phyloP scores from a whole-genome alignment of 2,329 filamentous ascomycete species.

The Albifimbria verrucaria region DNA sequence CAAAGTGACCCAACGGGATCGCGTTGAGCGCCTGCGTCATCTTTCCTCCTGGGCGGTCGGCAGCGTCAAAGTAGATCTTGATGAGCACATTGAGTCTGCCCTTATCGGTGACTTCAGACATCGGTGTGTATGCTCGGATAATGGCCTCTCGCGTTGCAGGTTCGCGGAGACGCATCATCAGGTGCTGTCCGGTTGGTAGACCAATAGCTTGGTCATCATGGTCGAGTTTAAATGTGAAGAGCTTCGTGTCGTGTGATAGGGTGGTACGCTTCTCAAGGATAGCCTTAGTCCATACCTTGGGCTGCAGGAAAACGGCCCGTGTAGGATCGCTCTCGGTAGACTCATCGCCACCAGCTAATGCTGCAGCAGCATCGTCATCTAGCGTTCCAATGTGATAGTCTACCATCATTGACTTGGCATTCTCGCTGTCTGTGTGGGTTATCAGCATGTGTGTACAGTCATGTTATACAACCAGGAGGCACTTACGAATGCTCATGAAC shows the following conservation, averaged over 20 bases:
- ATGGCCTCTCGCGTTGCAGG: conserved; percentile 67
- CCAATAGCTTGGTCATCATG: conserved; percentile 68
- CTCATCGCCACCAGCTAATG: conserved; percentile 43
- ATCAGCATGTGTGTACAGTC: conserved; percentile 17
- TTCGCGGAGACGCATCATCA: conserved; percentile 79
- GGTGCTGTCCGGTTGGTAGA: conserved; percentile 79
- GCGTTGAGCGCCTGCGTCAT: conserved; percentile 80
- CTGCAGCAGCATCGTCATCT: conserved; percentile 51
- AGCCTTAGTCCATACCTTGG: conserved; percentile 71
- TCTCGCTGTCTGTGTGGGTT: conserved; percentile 69
- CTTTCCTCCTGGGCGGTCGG: conserved; percentile 60
- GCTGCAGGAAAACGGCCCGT: conserved; percentile 65
- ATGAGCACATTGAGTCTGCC: conserved; percentile 73
- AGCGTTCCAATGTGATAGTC: conserved; percentile 81
- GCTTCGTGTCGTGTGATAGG: conserved; percentile 73
- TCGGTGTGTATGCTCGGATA: conserved; percentile 83
- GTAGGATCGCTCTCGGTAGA: conserved; percentile 35
- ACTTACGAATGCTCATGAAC: conserved; percentile 86
- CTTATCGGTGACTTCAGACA: conserved; percentile 58
- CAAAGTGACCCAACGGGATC: conserved; percentile 66
- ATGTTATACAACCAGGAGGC: background rate
- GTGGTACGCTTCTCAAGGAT: conserved; percentile 64
- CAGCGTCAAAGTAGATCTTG: conserved; percentile 72
- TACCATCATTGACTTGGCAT: conserved; percentile 86
- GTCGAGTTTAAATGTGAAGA: conserved; percentile 79